Evolutionary conservation across 768 basidiomycete species (phyloP).

Genomic region (Gloeostereum incarnatum): DNA sequence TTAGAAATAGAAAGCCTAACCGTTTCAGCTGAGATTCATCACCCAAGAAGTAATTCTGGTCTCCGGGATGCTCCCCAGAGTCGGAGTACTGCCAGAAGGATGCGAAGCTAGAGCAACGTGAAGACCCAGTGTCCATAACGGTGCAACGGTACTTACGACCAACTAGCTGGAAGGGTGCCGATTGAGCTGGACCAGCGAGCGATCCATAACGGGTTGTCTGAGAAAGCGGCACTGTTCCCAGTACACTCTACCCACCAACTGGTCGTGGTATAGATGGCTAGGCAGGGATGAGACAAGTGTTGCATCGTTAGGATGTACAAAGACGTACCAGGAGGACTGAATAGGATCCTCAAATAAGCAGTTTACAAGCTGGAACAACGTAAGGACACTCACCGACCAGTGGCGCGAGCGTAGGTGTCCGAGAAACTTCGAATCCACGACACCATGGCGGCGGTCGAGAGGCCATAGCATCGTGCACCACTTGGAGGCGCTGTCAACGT

Average conservation of each 20-base stretch:
- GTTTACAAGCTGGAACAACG: neutral
- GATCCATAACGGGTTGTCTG: conserved; percentile 52
- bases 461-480: conserved; percentile 46
- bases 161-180: conserved; percentile 52
- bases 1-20: no score
- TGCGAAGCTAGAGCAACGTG: conserved; percentile 20
- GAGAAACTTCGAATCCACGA: conserved; percentile 56
- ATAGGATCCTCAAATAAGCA: neutral
- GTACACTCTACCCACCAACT: conserved; percentile 66
- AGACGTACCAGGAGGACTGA: neutral
- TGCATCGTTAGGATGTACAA: neutral
- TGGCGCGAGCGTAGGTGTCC: conserved; percentile 40
- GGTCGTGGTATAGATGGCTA: conserved; percentile 55
- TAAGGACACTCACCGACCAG: conserved; percentile 28
- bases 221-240: conserved; percentile 43
- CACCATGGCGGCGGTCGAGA: conserved; percentile 48
- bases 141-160: conserved; percentile 23
- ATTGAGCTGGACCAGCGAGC: conserved; percentile 40
- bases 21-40: no score
- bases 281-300: neutral
- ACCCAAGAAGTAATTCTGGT: conserved; percentile 50
- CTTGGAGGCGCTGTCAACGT: conserved; percentile 39
- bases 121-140: neutral
- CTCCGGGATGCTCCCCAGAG: conserved; percentile 46
- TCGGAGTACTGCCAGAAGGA: conserved; percentile 59